A percentile compares a stretch with the other conserved stretches of the same genome.
These are phyloP conservation scores for Pseudogymnoascus sp. DNA, from an alignment of 2,329 filamentous ascomycete genomes.

Conservation along the genomic window DNA sequence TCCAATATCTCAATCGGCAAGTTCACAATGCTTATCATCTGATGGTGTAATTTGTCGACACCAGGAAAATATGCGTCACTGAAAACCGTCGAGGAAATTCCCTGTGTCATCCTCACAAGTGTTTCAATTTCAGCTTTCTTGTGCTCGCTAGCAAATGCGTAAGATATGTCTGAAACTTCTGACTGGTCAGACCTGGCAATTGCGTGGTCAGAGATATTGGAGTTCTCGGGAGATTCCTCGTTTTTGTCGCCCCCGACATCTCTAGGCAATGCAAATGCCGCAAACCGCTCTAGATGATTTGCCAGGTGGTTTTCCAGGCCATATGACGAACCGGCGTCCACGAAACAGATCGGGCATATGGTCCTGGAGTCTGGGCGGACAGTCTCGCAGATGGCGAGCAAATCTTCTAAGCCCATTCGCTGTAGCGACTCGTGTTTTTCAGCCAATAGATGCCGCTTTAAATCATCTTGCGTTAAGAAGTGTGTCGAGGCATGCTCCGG, in stretches of 20 bases:
- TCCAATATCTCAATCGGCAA: background rate
- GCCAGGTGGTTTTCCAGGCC: background rate
- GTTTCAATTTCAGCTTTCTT: background rate
- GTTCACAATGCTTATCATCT: background rate
- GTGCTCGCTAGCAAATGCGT: background rate
- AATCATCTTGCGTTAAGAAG: background rate
- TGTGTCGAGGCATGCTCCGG: background rate
- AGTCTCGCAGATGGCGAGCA: background rate
- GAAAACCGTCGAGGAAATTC: background rate
- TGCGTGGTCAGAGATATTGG: background rate
- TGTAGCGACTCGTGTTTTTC: background rate
- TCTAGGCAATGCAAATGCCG: slow-evolving; percentile 6
- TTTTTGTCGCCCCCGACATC: background rate
- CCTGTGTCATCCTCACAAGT: background rate
- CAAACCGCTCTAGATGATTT: slow-evolving; percentile 3
- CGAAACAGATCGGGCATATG: slow-evolving; percentile 1
- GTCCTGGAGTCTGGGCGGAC: background rate
- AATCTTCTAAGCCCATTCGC: background rate
- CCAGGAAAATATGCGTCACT: background rate
- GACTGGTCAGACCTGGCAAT: slow-evolving; percentile 1
- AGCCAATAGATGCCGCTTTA: background rate
- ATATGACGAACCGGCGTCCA: background rate
- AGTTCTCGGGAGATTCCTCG: background rate
- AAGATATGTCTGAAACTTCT: background rate
- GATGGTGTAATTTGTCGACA: background rate